A percentile compares a stretch with the other conserved stretches of the same genome.
These are phyloP conservation scores for Tetrahymena malaccensis DNA, from an alignment of 73 alveolate genomes.

Conservation along the genomic window DNA sequence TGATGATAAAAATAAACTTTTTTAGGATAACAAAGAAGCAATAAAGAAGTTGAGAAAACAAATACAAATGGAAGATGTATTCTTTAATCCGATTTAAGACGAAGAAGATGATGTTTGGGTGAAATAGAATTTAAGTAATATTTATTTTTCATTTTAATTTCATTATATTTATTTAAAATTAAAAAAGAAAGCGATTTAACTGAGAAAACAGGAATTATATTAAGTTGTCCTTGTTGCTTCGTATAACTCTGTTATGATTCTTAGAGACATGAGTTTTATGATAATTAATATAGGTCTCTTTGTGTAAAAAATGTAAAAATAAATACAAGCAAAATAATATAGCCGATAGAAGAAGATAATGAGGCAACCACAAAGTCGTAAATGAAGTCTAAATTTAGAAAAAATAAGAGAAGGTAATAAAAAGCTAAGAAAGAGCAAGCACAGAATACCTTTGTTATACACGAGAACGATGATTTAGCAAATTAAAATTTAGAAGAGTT, in stretches of 20 bases:
- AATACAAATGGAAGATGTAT: conserved; percentile 11
- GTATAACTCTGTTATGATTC: background rate
- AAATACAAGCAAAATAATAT: background rate
- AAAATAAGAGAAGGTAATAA: background rate
- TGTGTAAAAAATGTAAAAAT: background rate
- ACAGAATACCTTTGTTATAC: background rate
- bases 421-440: background rate
- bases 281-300: conserved; percentile 1
- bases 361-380: background rate
- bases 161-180: background rate
- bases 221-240: background rate
- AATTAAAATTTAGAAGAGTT: background rate
- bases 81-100: conserved; percentile 35
- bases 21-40: background rate
- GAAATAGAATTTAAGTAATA: background rate
- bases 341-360: background rate
- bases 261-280: background rate
- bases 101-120: conserved; percentile 12
- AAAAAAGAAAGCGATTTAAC: background rate
- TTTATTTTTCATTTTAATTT: background rate
- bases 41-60: background rate
- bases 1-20: background rate
- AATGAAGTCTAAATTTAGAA: background rate
- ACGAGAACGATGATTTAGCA: background rate
- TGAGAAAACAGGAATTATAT: background rate